Evolutionary conservation across 202 grass and related monocot species (phyloP), one percentile per base, ranked within the genome.

Genomic region (Schoenoplectus triqueter): DNA sequence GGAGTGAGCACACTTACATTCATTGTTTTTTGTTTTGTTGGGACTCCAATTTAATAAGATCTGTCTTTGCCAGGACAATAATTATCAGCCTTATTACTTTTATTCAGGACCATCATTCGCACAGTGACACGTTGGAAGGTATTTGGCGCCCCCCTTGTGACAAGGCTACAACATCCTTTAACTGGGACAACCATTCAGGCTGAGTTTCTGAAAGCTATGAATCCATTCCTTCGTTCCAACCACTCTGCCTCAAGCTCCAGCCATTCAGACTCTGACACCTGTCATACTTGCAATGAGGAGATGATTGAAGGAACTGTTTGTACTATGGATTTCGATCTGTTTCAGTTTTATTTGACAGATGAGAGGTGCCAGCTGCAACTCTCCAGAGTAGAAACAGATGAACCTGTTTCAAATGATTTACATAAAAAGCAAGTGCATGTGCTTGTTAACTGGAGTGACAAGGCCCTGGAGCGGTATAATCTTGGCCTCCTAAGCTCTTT

Each of bases 71-170:
- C 50, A 45, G 19, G 63, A 52, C 69, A 21, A 69, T 46, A 69
- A 80, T 46, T 69, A 0, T 44, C 51, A 59, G 50, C 60, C 64
- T 60, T 78, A 4, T 60, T 49, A 86, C 51, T 21, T 80, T 44
- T 55, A 41, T 81, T 55, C 72, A 73, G 64, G 77, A 84, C 85
- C 46, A 92, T 88, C 70, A 90, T 94, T 86, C 84, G 93, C 39
- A 87, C 87, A 86, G 89, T 88, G 81, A 94, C 88, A 84, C 65
- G 90, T 66, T 92, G 87, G 96, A 94, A 90, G 85, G 46, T 14
- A 87, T 96, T 99, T 92, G 96, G 96, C 63, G 64, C 84, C 76
- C 96, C 96, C 69, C 88, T 99, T 80, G 73, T 96, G 10, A 81
- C 91, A 87, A 88, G 73, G 51, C 82, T 94, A 71, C 90, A 85